Base-by-base conservation (phyloP, 225 moss, liverwort and hornwort genomes). In the Rhytidiadelphus loreus region DNA sequence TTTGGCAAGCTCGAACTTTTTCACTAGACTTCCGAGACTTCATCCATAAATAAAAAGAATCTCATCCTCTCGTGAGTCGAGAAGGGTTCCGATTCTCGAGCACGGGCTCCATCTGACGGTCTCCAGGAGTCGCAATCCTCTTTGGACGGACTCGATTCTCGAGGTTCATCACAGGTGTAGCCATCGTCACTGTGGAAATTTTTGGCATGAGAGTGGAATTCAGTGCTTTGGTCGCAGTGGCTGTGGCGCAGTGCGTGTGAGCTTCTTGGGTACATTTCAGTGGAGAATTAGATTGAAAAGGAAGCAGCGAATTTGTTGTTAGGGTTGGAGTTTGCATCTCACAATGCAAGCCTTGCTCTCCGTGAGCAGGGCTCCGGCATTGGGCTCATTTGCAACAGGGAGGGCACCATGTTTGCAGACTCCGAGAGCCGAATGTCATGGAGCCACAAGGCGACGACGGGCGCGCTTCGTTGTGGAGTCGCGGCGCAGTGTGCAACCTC, bases 331-430 rank as follows among this genome's bases (percentile, higher is more conserved):
- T 80, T 86, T 80, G 86, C 68, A 18, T 55, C 35, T 52, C 46
- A 86, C 76, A 43, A 93, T 93, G 93, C 89, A 92, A 89, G 93
- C 92, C 70, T 87, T 92, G 92, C 89, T 92, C 76, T 90, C 89
- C 21, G 89, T 76, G 90, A 92, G 81, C 89, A 90, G 90, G 88
- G 93, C 86, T 83, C 92, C 89, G 61, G 85, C 86, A 74, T 87
- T 90, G 55, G 86, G 81, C 76, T 86, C 86, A 30, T 12, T 77
- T 65, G 91, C 83, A n/a, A 72, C 66, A 71, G 55, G 22, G 4
- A 41, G 46, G 41, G 72, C 29, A 46, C 66, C 59, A 41, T 88
- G 82, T 72, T 62, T 77, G 87, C 65, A 44, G 50, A 58, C 72
- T 15, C 25, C 71, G 24, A 28, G 65, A 87, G 69, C 70, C 78